A percentile compares a stretch with the other conserved stretches of the same genome.
Conservation (phyloP, 441 rosid species). For the Gossypium gossypioides region DNA sequence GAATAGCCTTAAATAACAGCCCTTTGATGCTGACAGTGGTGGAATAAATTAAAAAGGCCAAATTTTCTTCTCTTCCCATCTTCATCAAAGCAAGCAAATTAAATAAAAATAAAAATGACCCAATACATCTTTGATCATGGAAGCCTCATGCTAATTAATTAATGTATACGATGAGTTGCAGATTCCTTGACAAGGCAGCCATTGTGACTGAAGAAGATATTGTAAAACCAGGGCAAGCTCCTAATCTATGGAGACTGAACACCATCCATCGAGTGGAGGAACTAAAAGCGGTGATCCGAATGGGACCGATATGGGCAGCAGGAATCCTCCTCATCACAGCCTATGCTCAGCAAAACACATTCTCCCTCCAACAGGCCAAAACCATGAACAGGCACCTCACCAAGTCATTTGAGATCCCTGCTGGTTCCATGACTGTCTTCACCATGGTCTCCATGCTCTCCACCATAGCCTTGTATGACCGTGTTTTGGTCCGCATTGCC, state of each 20-base stretch:
- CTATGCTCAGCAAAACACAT: conserved; percentile 75
- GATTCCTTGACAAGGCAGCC: conserved; percentile 84
- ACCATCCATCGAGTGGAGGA: conserved; percentile 89
- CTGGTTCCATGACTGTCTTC: conserved; percentile 88
- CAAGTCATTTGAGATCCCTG: conserved; percentile 64
- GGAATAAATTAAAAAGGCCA: no score
- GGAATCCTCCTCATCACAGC: conserved; percentile 82
- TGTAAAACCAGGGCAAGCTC: conserved; percentile 32
- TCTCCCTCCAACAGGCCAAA: conserved; percentile 82
- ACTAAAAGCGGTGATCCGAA: conserved; percentile 65
- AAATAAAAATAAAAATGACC: no score
- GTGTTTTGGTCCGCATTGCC: conserved; percentile 40
- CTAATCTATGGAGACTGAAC: conserved; percentile 63
- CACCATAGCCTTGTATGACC: conserved; percentile 66
- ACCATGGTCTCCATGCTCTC: conserved; percentile 61
- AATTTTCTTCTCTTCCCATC: no score
- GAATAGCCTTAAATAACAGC: not conserved
- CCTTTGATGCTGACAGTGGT: no score
- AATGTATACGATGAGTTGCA: conserved; percentile 14
- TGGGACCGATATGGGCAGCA: conserved; percentile 91
- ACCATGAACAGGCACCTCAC: conserved; percentile 73
- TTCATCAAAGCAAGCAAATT: no score
- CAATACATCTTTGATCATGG: no score
- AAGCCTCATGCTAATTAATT: not conserved
- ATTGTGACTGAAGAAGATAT: conserved; percentile 48